A percentile compares a stretch with the other conserved stretches of the same genome.
Conservation (phyloP, 2,329 filamentous ascomycete species). For the Aspergillus transmontanensis region DNA sequence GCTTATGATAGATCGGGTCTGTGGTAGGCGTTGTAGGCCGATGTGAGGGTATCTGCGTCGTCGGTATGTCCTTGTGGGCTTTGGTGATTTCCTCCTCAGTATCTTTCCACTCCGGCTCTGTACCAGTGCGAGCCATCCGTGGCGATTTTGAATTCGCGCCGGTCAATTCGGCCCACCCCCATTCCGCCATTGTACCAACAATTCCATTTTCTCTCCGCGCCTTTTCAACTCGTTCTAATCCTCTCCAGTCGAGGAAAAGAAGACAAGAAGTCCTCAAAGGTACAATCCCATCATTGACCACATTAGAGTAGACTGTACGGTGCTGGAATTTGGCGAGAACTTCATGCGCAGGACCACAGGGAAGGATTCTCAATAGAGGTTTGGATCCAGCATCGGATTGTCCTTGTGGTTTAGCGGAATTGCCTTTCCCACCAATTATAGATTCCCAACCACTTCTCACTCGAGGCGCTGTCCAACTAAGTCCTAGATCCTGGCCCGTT, state of each 20-base stretch:
- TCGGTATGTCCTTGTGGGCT: conserved; percentile 5
- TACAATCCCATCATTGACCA: conserved; percentile 97
- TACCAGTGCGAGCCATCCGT: conserved; percentile 39
- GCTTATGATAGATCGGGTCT: conserved; percentile 20
- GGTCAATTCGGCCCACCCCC: conserved; percentile 92
- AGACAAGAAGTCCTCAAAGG: conserved; percentile 92
- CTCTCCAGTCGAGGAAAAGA: conserved; percentile 96
- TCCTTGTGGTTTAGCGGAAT: conserved; percentile 56
- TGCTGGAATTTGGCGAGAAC: conserved; percentile 87
- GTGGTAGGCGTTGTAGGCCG: conserved; percentile 8
- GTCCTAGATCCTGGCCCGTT: conserved; percentile 89
- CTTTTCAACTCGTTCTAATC: conserved; percentile 89
- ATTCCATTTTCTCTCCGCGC: conserved; percentile 87
- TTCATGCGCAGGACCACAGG: conserved; percentile 85
- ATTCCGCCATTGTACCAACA: conserved; percentile 88
- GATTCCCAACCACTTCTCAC: conserved; percentile 86
- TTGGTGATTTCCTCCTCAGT: conserved; percentile 23
- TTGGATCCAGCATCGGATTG: conserved; percentile 77
- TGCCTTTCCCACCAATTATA: conserved; percentile 76
- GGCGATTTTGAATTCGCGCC: conserved; percentile 63
- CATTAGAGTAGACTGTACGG: conserved; percentile 91
- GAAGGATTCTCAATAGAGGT: conserved; percentile 82
- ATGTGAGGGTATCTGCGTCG: conserved; percentile 10
- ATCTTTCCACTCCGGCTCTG: conserved; percentile 28
- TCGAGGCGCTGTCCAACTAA: conserved; percentile 90